phyloP scores from a whole-genome alignment of 139 green algal species.

The Diplosphaera chodatii region DNA sequence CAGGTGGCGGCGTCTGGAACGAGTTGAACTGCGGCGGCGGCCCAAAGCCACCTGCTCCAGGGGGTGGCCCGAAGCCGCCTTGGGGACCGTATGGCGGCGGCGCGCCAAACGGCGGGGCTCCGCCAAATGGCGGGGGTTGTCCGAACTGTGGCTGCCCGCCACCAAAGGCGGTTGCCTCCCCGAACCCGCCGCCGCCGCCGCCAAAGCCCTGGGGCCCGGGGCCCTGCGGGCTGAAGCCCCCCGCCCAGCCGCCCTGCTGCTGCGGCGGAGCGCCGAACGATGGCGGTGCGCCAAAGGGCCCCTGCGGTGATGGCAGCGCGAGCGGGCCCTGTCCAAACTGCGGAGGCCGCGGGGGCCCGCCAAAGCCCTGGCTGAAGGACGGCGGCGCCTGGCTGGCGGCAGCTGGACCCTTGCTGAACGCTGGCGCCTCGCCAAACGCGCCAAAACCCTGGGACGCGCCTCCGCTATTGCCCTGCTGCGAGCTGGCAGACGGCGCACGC shows the following conservation, averaged over 20 bases:
- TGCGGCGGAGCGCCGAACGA: background rate
- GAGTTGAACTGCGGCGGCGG: background rate
- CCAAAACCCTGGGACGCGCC: background rate
- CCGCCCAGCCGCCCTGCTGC: background rate
- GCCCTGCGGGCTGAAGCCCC: background rate
- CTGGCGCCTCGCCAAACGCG: background rate
- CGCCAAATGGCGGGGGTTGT: background rate
- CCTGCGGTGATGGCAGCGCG: too few relatives aligned
- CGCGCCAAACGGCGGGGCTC: background rate
- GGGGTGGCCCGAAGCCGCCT: background rate
- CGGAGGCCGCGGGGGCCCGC: too few relatives aligned
- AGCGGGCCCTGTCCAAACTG: background rate
- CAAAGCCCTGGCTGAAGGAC: background rate
- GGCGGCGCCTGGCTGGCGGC: background rate
- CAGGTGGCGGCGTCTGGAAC: background rate
- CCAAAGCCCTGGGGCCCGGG: background rate
- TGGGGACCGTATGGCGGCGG: background rate
- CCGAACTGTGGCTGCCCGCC: background rate
- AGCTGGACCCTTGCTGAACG: background rate
- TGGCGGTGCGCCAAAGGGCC: too few relatives aligned
- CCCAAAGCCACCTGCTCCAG: background rate
- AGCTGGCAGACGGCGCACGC: too few relatives aligned
- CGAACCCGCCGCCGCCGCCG: background rate
- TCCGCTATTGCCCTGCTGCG: too few relatives aligned
- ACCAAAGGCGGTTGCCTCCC: background rate